Evolutionary conservation across 2,329 filamentous ascomycete genomes (phyloP).

Genomic region (Dactylellina cionopaga): DNA sequence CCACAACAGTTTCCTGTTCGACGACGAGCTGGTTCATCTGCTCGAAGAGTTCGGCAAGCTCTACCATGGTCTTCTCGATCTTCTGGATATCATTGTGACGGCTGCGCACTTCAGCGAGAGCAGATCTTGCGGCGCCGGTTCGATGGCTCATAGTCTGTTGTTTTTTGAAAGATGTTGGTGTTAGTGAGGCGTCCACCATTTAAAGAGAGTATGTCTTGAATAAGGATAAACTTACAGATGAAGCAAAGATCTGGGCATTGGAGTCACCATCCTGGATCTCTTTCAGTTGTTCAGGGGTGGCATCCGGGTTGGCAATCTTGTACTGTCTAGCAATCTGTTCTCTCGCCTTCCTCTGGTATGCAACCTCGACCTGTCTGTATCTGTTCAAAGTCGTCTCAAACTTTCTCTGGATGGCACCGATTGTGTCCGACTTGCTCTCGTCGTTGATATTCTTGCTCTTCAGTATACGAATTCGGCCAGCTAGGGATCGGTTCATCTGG

Average conservation of each 20-base stretch:
- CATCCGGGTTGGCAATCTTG: constrained; percentile 85
- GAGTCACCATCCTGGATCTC: constrained; percentile 75
- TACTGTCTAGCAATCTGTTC: constrained; percentile 90
- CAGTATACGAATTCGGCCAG: constrained; percentile 79
- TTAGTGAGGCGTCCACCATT: constrained; percentile 7
- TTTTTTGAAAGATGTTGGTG: no score
- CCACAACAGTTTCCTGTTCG: constrained; percentile 83
- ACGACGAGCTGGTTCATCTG: constrained; percentile 86
- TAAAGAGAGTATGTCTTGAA: neutral
- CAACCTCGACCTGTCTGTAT: constrained; percentile 82
- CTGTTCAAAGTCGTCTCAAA: constrained; percentile 82
- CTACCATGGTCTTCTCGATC: constrained; percentile 89
- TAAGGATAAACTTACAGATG: constrained; percentile 68
- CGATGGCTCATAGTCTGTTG: constrained; percentile 68
- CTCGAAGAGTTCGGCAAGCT: constrained; percentile 86
- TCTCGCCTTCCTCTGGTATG: constrained; percentile 81
- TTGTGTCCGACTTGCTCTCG: constrained; percentile 79
- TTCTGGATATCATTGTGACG: constrained; percentile 88
- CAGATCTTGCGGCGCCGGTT: constrained; percentile 77
- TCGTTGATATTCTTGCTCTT: constrained; percentile 83
- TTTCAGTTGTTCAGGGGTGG: constrained; percentile 78
- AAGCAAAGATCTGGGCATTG: constrained; percentile 84
- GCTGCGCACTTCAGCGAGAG: constrained; percentile 80
- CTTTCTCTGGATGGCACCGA: constrained; percentile 80
- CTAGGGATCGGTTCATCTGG: constrained; percentile 80